Evolutionary conservation across 306 rosid species (phyloP), one percentile per base, ranked within the genome.

Genomic region (Corylus americana): DNA sequence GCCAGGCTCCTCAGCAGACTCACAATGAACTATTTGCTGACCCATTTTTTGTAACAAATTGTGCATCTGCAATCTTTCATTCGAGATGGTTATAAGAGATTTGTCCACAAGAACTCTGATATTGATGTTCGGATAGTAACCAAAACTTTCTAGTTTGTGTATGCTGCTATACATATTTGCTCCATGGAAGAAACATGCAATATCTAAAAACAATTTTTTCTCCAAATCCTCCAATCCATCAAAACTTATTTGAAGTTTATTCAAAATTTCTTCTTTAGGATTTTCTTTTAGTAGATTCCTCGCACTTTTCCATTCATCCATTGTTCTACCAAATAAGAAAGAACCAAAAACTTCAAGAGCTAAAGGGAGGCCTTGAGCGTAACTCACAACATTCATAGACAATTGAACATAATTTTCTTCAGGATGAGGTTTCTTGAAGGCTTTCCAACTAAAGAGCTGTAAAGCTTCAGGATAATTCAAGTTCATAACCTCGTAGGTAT

Each of bases 181-280:
- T 22, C 81, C 85, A 47, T 71, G 76, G 17, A 76, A 81, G 49
- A 81, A 81, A 22, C 85, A 81, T 2, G 81, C 85, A 62, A 81
- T 81, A 81, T 48, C 51, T 48, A 48, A 48, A 48, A 48, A 81
- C 63, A 81, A 69, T 73, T 71, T 44, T 81, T 76, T 11, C 69
- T 18, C 7, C 44, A 48, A 71, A n/a, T 71, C 70, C 44, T 76
- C 70, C 42, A 81, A 42, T 80, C 77, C 73, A 68, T 76, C 74
- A 71, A 76, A 81, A 67, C 81, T 81, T 76, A 76, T 71, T 29
- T 47, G 37, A 3, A 77, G 74, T 22, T 7, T 35, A 27, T 67
- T 17, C 74, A 50, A 11, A 5, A 77, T 53, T 31, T 64, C 67
- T 6, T n/a, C 0, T 0, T 10, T 48, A 9, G 51, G 80, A n/a